Conservation (phyloP, 495 filamentous ascomycete genomes). For the Daldinia concentrica region DNA sequence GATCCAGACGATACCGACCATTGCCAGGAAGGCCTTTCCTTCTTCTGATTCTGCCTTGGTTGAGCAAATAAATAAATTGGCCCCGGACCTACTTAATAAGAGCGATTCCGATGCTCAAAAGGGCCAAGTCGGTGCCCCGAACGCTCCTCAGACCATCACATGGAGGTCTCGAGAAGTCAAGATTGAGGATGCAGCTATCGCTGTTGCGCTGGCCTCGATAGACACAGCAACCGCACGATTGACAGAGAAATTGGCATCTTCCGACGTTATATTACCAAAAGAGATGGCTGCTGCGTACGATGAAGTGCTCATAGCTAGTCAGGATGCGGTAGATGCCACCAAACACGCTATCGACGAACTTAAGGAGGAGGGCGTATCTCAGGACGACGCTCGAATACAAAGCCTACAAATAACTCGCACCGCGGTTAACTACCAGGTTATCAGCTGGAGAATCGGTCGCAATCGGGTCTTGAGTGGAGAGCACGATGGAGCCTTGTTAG, state of each 20-base stretch:
- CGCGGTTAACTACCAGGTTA: conserved; percentile 88
- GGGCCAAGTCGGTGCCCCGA: conserved; percentile 61
- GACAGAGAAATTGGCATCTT: conserved; percentile 69
- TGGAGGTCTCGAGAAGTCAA: conserved; percentile 91
- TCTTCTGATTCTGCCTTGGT: conserved; percentile 68
- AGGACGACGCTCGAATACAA: conserved; percentile 89
- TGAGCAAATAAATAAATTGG: conserved; percentile 72
- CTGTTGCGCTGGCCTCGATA: conserved; percentile 68
- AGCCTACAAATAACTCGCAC: conserved; percentile 91
- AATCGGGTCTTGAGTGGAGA: conserved; percentile 87
- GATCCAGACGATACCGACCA: conserved; percentile 77
- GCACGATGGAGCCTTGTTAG: conserved; percentile 74
- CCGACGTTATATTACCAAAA: conserved; percentile 63
- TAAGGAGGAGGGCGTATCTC: conserved; percentile 79
- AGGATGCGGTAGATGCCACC: conserved; percentile 93
- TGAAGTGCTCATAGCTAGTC: conserved; percentile 85
- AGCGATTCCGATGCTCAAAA: conserved; percentile 67
- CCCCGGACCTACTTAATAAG: conserved; percentile 73
- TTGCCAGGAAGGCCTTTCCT: conserved; percentile 80
- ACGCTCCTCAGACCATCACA: conserved; percentile 77
- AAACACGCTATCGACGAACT: conserved; percentile 94
- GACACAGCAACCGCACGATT: conserved; percentile 63
- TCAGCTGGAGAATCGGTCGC: conserved; percentile 93
- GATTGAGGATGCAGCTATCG: conserved; percentile 94
- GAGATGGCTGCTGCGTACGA: conserved; percentile 85